phyloP scores from a whole-genome alignment of 2,329 filamentous ascomycete species.

The Sporothrix globosa region DNA sequence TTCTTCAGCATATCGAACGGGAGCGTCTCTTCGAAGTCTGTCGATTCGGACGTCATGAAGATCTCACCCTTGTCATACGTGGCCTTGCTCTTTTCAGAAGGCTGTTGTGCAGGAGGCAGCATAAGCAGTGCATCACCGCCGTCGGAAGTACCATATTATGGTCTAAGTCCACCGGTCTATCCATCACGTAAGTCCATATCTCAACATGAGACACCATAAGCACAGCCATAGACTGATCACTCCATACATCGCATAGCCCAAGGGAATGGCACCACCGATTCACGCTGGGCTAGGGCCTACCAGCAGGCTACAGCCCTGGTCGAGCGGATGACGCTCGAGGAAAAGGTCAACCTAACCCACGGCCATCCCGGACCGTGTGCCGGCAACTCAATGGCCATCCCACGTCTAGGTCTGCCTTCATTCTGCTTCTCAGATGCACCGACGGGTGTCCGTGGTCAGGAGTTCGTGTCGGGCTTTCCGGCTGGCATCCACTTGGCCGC shows the following conservation, averaged over 20 bases:
- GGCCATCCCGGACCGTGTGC: constrained; percentile 43
- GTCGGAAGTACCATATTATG: constrained; percentile 43
- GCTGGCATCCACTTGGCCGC: constrained; percentile 70
- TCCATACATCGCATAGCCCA: constrained; percentile 34
- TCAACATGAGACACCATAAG: background rate
- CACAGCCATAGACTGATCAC: background rate
- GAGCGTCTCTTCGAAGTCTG: background rate
- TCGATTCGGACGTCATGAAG: background rate
- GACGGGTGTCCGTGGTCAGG: constrained; percentile 42
- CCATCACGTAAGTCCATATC: constrained; percentile 40
- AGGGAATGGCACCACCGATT: constrained; percentile 40
- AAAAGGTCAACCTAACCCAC: constrained; percentile 48
- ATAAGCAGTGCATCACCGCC: constrained; percentile 17
- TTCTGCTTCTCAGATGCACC: constrained; percentile 53
- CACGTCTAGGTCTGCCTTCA: constrained; percentile 48
- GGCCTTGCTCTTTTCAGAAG: constrained; percentile 4
- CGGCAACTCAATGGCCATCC: constrained; percentile 43
- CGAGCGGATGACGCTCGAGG: constrained; percentile 46
- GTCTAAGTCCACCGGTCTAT: constrained; percentile 44
- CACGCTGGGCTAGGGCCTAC: constrained; percentile 45
- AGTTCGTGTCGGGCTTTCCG: constrained; percentile 56
- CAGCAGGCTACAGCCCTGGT: constrained; percentile 44
- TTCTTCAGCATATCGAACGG: background rate
- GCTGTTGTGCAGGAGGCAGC: background rate
- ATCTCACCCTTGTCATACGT: constrained; percentile 13